phyloP scores from a whole-genome alignment of 2,329 filamentous ascomycete genomes.

The Zymoseptoria crescenta region DNA sequence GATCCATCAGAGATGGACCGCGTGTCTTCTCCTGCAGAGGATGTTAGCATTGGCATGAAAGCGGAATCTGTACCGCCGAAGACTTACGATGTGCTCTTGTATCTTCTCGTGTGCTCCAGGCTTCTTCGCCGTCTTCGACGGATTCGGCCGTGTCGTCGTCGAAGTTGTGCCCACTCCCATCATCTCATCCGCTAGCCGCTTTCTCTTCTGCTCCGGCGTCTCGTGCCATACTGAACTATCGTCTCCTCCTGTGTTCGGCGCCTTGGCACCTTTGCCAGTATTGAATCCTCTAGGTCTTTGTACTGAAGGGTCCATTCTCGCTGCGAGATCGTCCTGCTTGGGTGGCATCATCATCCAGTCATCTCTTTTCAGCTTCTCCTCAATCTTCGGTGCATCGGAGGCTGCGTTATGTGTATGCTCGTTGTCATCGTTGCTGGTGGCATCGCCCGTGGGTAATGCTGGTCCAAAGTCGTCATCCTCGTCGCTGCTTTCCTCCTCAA shows the following conservation, averaged over 20 bases:
- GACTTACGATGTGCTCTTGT: constrained; percentile 51
- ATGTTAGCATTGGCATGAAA: constrained; percentile 6
- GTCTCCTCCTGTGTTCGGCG: constrained; percentile 31
- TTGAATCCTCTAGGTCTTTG: constrained; percentile 76
- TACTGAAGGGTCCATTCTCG: constrained; percentile 73
- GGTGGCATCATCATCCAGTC: constrained; percentile 52
- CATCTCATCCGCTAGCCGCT: constrained; percentile 71
- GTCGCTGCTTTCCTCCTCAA: constrained; percentile 26
- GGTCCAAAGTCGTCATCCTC: constrained; percentile 40
- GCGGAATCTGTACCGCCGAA: not conserved
- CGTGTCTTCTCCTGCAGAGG: constrained; percentile 33
- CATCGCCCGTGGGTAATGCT: constrained; percentile 30
- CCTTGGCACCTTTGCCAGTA: constrained; percentile 53
- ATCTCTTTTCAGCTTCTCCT: constrained; percentile 55
- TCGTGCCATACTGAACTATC: constrained; percentile 72
- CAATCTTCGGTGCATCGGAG: constrained; percentile 13
- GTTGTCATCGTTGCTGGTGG: constrained; percentile 18
- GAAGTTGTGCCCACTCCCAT: constrained; percentile 57
- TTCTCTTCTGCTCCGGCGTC: constrained; percentile 79
- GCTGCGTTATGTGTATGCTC: constrained; percentile 10
- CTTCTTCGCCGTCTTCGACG: constrained; percentile 10
- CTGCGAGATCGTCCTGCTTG: constrained; percentile 43
- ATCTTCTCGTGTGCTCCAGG: constrained; percentile 35
- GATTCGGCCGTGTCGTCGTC: constrained; percentile 15
- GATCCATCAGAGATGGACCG: constrained; percentile 40